Evolutionary conservation across 2,329 filamentous ascomycete genomes (phyloP).

Genomic region (Alternaria novae-zelandiae): DNA sequence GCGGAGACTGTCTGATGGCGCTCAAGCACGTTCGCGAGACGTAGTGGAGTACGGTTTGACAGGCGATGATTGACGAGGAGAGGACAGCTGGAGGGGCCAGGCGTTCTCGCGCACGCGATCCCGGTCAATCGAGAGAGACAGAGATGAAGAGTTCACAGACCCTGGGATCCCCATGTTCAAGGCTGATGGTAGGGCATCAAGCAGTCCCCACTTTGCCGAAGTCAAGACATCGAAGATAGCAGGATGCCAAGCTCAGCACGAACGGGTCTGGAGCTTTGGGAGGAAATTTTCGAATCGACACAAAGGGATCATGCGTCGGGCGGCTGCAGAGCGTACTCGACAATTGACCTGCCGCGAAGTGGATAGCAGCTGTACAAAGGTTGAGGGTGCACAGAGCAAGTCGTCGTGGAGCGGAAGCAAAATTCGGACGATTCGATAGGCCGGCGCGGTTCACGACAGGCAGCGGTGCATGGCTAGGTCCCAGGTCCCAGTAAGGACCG

Average conservation of each 20-base stretch:
- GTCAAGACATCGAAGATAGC: constrained; percentile 1
- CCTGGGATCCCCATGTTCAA: constrained; percentile 9
- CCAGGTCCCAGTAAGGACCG: constrained; percentile 27
- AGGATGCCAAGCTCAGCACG: neutral
- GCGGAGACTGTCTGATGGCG: constrained; percentile 34
- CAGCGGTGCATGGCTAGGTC: constrained; percentile 31
- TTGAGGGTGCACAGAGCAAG: constrained; percentile 26
- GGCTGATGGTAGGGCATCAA: constrained; percentile 13
- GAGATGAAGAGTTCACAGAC: constrained; percentile 10
- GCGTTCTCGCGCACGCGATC: constrained; percentile 26
- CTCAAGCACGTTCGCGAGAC: constrained; percentile 30
- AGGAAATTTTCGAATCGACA: constrained; percentile 2
- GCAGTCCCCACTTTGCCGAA: constrained; percentile 7
- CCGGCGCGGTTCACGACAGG: constrained; percentile 26
- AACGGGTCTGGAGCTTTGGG: neutral
- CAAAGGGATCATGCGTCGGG: constrained; percentile 15
- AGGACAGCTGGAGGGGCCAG: constrained; percentile 24
- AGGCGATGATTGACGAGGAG: constrained; percentile 32
- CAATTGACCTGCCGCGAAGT: constrained; percentile 16
- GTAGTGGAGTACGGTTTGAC: constrained; percentile 17
- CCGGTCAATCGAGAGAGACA: constrained; percentile 6
- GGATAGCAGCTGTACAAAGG: constrained; percentile 18
- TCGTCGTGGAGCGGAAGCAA: constrained; percentile 19
- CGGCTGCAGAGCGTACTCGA: constrained; percentile 27
- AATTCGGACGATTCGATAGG: constrained; percentile 32